These are phyloP conservation scores for Pseudotsuga menziesii DNA, from an alignment of 75 land plant species.

Conservation along the genomic window DNA sequence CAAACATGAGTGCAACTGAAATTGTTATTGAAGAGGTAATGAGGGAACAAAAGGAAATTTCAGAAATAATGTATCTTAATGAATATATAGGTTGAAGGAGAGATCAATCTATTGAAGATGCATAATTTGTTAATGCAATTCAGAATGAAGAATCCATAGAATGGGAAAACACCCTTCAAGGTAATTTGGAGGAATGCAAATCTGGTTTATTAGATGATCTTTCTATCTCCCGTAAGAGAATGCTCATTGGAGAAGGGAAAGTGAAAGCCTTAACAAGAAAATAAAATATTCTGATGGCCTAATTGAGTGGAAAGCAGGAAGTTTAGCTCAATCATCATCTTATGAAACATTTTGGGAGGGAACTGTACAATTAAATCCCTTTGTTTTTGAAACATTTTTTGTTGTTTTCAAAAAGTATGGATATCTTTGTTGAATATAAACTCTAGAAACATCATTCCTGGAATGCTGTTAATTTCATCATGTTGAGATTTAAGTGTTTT, in stretches of 20 bases:
- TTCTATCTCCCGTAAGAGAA: background rate
- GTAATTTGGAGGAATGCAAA: background rate
- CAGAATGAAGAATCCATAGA: background rate
- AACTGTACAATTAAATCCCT: slow-evolving; percentile 58
- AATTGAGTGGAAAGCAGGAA: background rate
- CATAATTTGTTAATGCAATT: slow-evolving; percentile 2
- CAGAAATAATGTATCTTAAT: slow-evolving; percentile 69
- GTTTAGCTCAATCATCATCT: background rate
- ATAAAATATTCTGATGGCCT: slow-evolving; percentile 11
- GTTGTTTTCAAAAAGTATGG: slow-evolving; percentile 69
- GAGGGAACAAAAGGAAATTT: slow-evolving; percentile 15
- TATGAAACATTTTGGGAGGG: slow-evolving; percentile 72
- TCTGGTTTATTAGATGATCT: background rate
- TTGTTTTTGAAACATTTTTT: slow-evolving; percentile 38
- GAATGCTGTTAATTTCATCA: background rate
- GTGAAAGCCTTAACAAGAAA: background rate
- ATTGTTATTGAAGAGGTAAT: background rate
- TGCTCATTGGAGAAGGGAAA: background rate
- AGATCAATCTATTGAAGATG: background rate
- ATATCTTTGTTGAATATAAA: background rate
- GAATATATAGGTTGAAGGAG: slow-evolving; percentile 63
- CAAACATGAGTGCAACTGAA: background rate
- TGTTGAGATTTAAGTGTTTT: background rate
- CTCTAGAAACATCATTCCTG: background rate
- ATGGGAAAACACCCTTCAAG: background rate